A percentile compares a stretch with the other conserved stretches of the same genome.
These are phyloP conservation scores for Rhodofomes roseus DNA, from an alignment of 1,284 basidiomycete genomes.

Conservation along the genomic window DNA sequence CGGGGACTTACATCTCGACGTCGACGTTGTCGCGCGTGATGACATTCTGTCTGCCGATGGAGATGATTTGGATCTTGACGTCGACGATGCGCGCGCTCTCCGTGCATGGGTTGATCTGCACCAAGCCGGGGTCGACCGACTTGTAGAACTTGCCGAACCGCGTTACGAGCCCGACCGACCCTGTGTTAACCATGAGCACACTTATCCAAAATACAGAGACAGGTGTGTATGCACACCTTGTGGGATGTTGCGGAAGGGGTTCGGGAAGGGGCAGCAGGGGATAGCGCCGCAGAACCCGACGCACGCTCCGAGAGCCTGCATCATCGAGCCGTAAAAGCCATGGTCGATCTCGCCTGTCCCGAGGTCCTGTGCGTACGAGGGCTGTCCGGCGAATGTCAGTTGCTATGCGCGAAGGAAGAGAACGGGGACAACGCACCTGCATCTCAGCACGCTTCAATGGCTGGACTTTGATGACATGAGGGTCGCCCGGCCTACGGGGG, in stretches of 20 bases:
- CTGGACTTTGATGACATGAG: conserved; percentile 62
- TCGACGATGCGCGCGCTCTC: conserved; percentile 83
- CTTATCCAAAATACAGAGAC: background rate
- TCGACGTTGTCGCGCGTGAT: conserved; percentile 90
- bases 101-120: conserved; percentile 90
- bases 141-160: conserved; percentile 95
- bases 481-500: conserved; percentile 38
- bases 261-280: conserved; percentile 82
- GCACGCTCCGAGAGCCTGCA: conserved; percentile 60
- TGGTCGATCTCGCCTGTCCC: conserved; percentile 71
- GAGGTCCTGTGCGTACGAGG: conserved; percentile 87
- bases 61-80: conserved; percentile 90
- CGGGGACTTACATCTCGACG: conserved; percentile 64
- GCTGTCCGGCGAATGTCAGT: conserved; percentile 37
- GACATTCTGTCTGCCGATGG: conserved; percentile 84
- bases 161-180: conserved; percentile 86
- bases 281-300: conserved; percentile 74
- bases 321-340: conserved; percentile 81
- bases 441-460: conserved; percentile 81
- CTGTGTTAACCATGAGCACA: conserved; percentile 32
- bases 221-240: conserved; percentile 52
- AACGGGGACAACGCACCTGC: conserved; percentile 52
- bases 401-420: conserved; percentile 19
- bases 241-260: conserved; percentile 76
- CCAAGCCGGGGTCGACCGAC: conserved; percentile 90